A percentile compares a stretch with the other conserved stretches of the same genome.
Evolutionary conservation across 148 eudicot species (phyloP).

Genomic region (Bassia scoparia): DNA sequence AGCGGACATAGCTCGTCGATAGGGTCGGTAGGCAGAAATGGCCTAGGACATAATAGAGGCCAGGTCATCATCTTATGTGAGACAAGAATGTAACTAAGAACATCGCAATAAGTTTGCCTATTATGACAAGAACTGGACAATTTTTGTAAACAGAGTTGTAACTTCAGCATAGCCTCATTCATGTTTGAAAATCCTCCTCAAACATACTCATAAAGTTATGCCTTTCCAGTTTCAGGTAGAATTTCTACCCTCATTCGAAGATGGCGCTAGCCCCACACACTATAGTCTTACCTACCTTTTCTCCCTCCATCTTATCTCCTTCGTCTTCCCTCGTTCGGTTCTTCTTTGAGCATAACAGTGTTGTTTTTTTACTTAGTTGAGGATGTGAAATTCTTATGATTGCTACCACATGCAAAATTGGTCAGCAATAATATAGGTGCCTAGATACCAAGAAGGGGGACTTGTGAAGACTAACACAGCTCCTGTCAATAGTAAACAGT

Average conservation of each 20-base stretch:
- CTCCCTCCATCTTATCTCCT: slow-evolving; percentile 21
- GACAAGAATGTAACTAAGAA: slow-evolving; percentile 14
- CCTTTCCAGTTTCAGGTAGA: slow-evolving; percentile 40
- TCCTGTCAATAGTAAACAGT: too few relatives aligned
- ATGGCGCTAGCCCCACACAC: slow-evolving; percentile 40
- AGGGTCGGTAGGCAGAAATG: slow-evolving; percentile 25
- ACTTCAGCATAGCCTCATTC: slow-evolving; percentile 17
- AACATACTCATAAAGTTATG: slow-evolving; percentile 36
- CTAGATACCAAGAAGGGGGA: too few relatives aligned
- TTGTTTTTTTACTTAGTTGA: too few relatives aligned
- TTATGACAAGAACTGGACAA: slow-evolving; percentile 21
- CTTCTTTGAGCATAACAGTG: too few relatives aligned
- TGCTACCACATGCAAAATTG: too few relatives aligned
- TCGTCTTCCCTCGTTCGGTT: too few relatives aligned
- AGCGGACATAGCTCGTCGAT: too few relatives aligned
- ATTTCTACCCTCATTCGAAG: slow-evolving; percentile 30
- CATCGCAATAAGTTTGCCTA: slow-evolving; percentile 18
- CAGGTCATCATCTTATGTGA: slow-evolving; percentile 25
- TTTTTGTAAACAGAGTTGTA: slow-evolving; percentile 24
- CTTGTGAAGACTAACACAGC: too few relatives aligned
- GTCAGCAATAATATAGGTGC: too few relatives aligned
- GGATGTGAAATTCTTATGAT: too few relatives aligned
- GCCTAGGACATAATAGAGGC: slow-evolving; percentile 14
- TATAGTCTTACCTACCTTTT: slow-evolving; percentile 29
- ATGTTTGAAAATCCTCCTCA: slow-evolving; percentile 40